Conservation (phyloP, 2,329 filamentous ascomycete genomes). For the Arthroderma uncinatum region DNA sequence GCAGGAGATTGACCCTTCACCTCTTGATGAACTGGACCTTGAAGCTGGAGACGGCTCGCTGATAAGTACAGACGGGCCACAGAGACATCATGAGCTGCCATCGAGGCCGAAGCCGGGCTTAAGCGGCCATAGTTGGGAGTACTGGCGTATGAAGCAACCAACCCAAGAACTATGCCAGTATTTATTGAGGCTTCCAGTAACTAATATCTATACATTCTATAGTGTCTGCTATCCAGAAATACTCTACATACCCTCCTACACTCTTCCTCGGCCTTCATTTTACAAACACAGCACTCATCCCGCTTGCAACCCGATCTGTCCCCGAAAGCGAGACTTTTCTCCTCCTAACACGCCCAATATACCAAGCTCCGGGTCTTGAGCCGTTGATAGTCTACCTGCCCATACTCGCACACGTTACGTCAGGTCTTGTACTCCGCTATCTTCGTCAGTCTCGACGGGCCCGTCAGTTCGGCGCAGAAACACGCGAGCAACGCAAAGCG, state of each 20-base stretch:
- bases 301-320: constrained; percentile 61
- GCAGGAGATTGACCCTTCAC: constrained; percentile 68
- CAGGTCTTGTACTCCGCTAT: constrained; percentile 66
- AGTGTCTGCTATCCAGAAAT: constrained; percentile 72
- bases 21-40: constrained; percentile 48
- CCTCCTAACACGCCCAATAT: constrained; percentile 81
- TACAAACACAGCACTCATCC: constrained; percentile 70
- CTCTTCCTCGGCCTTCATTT: constrained; percentile 68
- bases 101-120: constrained; percentile 39
- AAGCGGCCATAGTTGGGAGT: constrained; percentile 60
- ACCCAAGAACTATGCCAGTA: too few relatives aligned
- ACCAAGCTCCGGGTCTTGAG: constrained; percentile 73
- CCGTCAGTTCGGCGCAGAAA: constrained; percentile 61
- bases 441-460: constrained; percentile 62
- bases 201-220: neutral
- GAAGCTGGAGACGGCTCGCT: constrained; percentile 12
- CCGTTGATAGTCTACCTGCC: constrained; percentile 68
- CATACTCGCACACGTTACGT: constrained; percentile 61
- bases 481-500: constrained; percentile 38
- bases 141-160: constrained; percentile 67
- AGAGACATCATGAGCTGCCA: constrained; percentile 13
- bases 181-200: neutral
- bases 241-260: constrained; percentile 76
- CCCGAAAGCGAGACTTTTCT: constrained; percentile 71
- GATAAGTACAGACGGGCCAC: neutral